Evolutionary conservation across 176 grass and related monocot genomes (phyloP), one percentile per base, ranked within the genome.

Genomic region (Coix lacrymajobi): DNA sequence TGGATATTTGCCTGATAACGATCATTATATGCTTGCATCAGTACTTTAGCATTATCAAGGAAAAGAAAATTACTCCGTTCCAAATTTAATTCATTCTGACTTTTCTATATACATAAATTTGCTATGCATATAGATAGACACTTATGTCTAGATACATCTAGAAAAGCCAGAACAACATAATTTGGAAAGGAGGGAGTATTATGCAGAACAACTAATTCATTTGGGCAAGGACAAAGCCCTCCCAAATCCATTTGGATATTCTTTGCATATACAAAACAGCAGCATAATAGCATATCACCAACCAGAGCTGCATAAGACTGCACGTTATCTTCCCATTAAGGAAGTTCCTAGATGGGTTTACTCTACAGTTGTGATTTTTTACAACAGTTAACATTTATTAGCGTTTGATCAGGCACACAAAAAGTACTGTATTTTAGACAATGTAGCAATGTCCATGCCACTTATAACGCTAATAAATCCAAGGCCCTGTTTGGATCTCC

Each of bases 21-120:
- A 74, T 37, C 2, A 1, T 12, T 28, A 79, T 16, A 84, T 83
- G 25, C 62, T 60, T 67, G 16, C 38, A 88, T 80, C 66, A 79
- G 69, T 39, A 68, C 37, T 85, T 82, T 12, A 46, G 72, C 16
- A 58, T 57, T 62, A 69, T 69, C 37, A 79, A 44, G n/a, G 62
- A 31, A 22, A 75, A 31, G 12, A 49, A 36, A 76, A 31, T 58
- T 4, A 24, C n/a, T 58, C 54, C 54, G 25, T 58, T 25, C 54
- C 22, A 25, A 58, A 58, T 4, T 24, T 24, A 58, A 25, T 25
- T 25, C 22, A 25, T 24, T 22, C 9, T 58, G 0, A 3, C 54
- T 58, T 25, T 25, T 58, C 54, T 58, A 58, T 10, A 56, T 58
- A 25, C 54, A 58, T 25, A 58, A 25, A 58, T 58, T 58, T 58